Base-by-base conservation (phyloP, 2,329 filamentous ascomycete genomes). In the Hypoxylon sp. region DNA sequence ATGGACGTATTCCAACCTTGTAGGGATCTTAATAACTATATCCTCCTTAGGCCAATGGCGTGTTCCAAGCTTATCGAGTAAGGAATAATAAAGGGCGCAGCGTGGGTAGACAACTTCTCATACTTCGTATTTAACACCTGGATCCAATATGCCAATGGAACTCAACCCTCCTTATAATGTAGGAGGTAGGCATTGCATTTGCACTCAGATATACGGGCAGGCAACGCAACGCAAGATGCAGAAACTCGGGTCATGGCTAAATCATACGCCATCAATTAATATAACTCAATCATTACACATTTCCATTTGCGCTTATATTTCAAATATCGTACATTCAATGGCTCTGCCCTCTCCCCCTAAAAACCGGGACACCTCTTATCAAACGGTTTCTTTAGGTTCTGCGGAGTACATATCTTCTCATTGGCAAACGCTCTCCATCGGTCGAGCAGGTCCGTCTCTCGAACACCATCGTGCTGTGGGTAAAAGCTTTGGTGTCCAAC, bases 391-490 rank as follows among this genome's bases (percentile, higher is more conserved):
- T 74, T 77, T 57, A 60, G 73, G 23, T 75, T 72, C 1, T 62
- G 23, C 3, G 70, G 57, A 1, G 68, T 32, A 60, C 86, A 89
- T 11, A 86, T 79, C 52, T 81, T 81, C 68, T 89, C 84, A 43
- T 81, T 77, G 0, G 86, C 86, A 74, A 85, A 88, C 5, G 81
- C 79, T 17, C 82, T 79, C 74, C 88, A 89, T 10, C 87, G 80
- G 48, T 83, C 80, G 5, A 89, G 76, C 14, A 88, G 77, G 70
- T 89, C 86, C 0, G 87, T 88, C 56, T 79, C 76, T 13, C 81
- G 80, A 45, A 88, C 75, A 7, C 80, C 79, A 3, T 80, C 79
- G n/a, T 78, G 74, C 68, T 83, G 80, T 6, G 79, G 78, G 11
- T 76, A 79, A 50, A 85, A 85, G 63, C 81, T 82, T 65, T 85